A percentile compares a stretch with the other conserved stretches of the same genome.
Conservation (phyloP, 2,329 filamentous ascomycete species). For the Dothistroma septosporum region DNA sequence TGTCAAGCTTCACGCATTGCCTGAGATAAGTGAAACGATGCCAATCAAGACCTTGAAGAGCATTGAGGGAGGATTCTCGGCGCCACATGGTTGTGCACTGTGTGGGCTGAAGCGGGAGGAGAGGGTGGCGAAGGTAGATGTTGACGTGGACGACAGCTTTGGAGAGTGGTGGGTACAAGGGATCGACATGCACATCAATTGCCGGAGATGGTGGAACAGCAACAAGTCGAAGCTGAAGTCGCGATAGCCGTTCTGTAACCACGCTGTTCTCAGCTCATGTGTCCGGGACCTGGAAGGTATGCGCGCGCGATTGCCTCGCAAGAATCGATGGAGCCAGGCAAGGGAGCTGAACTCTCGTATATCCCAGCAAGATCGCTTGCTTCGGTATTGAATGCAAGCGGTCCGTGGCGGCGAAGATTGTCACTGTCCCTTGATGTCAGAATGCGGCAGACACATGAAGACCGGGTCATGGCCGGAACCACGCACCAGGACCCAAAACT, state of each 20-base stretch:
- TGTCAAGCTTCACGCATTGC: slow-evolving; percentile 46
- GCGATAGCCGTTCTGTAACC: slow-evolving; percentile 46
- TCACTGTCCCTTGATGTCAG: too few relatives aligned
- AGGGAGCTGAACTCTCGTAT: too few relatives aligned
- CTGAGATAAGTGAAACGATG: slow-evolving; percentile 68
- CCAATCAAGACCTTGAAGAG: slow-evolving; percentile 60
- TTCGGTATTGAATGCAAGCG: too few relatives aligned
- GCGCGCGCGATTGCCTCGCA: background rate
- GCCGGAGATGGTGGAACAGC: slow-evolving; percentile 79
- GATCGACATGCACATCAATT: slow-evolving; percentile 51
- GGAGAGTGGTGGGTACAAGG: slow-evolving; percentile 93
- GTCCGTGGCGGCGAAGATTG: too few relatives aligned
- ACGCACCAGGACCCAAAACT: too few relatives aligned
- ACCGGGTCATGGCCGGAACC: too few relatives aligned
- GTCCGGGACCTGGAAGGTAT: slow-evolving; percentile 16
- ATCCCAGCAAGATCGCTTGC: too few relatives aligned
- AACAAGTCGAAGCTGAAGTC: slow-evolving; percentile 68
- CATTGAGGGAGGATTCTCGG: slow-evolving; percentile 64
- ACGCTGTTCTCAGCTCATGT: background rate
- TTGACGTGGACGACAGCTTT: slow-evolving; percentile 80
- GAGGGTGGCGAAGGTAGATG: slow-evolving; percentile 69
- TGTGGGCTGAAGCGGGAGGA: slow-evolving; percentile 89
- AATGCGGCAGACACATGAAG: too few relatives aligned
- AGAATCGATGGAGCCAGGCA: background rate
- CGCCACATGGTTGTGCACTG: slow-evolving; percentile 71